Percentiles rank a stretch among this genome's conserved stretches.
Conservation (phyloP, 805 yeast species). For the Deakozyma indianensis region DNA sequence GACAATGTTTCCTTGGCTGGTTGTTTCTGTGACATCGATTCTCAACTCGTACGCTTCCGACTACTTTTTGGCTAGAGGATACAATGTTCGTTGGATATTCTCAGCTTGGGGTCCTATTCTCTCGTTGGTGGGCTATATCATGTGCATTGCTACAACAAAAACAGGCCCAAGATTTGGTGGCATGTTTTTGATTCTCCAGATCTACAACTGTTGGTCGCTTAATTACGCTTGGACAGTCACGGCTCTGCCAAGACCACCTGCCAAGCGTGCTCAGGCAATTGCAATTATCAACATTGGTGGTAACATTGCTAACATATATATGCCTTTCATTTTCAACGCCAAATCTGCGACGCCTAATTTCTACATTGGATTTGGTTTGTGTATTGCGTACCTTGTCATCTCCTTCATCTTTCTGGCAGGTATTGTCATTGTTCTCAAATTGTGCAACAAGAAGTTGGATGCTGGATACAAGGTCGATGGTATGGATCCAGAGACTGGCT, state of each 20-base stretch:
- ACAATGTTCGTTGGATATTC: conserved; percentile 19
- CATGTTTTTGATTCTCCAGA: conserved; percentile 44
- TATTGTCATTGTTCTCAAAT: conserved; percentile 6
- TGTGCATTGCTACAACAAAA: conserved; percentile 35
- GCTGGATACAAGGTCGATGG: conserved; percentile 15
- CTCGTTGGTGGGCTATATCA: conserved; percentile 32
- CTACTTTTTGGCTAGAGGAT: conserved; percentile 28
- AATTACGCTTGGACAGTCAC: conserved; percentile 43
- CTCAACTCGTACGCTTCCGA: conserved; percentile 21
- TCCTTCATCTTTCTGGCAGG: conserved; percentile 8
- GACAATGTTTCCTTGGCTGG: conserved; percentile 11
- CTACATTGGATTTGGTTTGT: conserved; percentile 15
- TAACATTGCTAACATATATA: conserved; percentile 25
- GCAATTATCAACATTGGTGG: conserved; percentile 42
- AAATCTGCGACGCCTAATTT: conserved; percentile 13
- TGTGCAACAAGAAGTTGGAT: conserved; percentile 12
- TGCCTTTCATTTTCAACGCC: conserved; percentile 13
- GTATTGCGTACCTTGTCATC: conserved; percentile 10
- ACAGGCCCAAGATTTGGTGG: conserved; percentile 46
- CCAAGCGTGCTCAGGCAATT: conserved; percentile 42
- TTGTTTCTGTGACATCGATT: conserved; percentile 7
- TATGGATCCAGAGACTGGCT: conserved; percentile 15
- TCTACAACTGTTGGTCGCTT: conserved; percentile 39
- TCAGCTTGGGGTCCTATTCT: conserved; percentile 26
- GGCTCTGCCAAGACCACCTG: conserved; percentile 42